Base-by-base conservation (phyloP, 352 stramenopile genomes). In the Phytophthora rubi region DNA sequence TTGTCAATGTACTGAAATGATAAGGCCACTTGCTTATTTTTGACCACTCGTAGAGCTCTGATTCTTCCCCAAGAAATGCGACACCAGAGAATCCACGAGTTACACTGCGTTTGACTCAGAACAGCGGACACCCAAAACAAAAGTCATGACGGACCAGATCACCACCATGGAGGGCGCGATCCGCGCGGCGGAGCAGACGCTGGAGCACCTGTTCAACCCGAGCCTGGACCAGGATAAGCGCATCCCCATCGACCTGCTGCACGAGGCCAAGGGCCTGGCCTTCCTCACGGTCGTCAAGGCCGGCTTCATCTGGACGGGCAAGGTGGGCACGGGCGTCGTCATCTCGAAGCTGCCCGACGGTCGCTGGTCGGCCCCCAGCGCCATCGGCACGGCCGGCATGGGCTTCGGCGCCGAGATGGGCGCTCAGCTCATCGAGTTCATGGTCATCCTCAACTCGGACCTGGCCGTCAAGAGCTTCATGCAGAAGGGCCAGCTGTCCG, bases 401-500 rank as follows among this genome's bases (percentile, higher is more conserved):
- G 92, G 90, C 65, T 87, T 92, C 70, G 89, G 89, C 44, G 80
- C 84, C 42, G 86, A 96, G 73, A 68, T 90, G 47, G 89, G 89
- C 55, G 89, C 82, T 15, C 82, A 96, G 70, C 70, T 95, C 70
- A 93, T 95, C 63, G 87, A 94, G 77, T 94, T 95, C 60, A 81
- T 96, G 85, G 90, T 96, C 68, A 89, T 99, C 48, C 80, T 99
- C 37, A 98, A 98, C 90, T 98, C 89, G 64, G 92, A 98, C 47
- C 79, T 82, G 51, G 92, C 97, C 12, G 94, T 99, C 33, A 92
- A 98, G 77, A 90, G 76, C 67, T 96, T 96, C 66, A 93, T 93
- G 81, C 85, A 94, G 49, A 91, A 91, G 70, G 82, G 81, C 8
- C 87, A 95, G 65, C 71, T 95, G n/a, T 93, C 83, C n/a, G 85